phyloP scores from a whole-genome alignment of 768 basidiomycete genomes.

The Tulasnella calospora region DNA sequence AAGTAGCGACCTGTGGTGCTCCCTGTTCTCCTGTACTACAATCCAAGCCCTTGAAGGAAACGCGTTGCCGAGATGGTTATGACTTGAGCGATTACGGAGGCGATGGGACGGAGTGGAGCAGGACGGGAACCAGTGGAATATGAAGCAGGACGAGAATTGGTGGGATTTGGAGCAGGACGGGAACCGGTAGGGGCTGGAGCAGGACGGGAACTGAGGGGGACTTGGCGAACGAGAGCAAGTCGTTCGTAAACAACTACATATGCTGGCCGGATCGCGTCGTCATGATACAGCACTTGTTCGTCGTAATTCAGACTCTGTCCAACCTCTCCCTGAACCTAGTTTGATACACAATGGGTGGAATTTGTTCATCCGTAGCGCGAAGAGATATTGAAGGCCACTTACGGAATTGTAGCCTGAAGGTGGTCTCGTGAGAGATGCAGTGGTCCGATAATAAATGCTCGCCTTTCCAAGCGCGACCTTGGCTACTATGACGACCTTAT shows the following conservation, averaged over 20 bases:
- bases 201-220: no score
- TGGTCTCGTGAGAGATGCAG: neutral
- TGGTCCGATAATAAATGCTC: neutral
- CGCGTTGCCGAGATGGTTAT: no score
- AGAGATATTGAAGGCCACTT: neutral
- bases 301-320: conserved; percentile 7
- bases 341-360: neutral
- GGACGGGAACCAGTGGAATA: no score
- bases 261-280: conserved; percentile 14
- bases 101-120: no score
- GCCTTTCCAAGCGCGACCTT: neutral
- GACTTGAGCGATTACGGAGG: no score
- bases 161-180: no score
- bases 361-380: neutral
- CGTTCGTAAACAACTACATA: neutral
- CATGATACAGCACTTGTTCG: conserved; percentile 1
- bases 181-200: no score
- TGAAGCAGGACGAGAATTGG: no score
- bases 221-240: no score
- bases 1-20: no score
- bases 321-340: neutral
- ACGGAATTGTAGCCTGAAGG: neutral
- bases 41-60: no score
- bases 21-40: no score
- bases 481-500: neutral